phyloP scores from a whole-genome alignment of 768 basidiomycete species.

The Xerocomellus amylosporus region DNA sequence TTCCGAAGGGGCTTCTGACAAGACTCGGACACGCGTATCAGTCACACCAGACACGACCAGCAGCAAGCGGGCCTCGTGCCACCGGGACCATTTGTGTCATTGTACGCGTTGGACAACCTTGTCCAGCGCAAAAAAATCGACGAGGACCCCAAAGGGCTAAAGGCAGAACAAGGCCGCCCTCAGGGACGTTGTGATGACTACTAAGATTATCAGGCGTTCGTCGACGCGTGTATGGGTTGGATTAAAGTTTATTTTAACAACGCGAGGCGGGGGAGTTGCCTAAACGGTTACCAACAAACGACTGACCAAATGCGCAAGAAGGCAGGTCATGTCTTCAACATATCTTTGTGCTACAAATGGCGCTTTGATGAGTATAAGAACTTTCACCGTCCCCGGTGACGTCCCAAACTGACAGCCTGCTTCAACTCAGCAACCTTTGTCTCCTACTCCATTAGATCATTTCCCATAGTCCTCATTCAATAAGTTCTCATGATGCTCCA shows the following conservation, averaged over 20 bases:
- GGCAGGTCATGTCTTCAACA: conserved; percentile 23
- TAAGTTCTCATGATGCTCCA: conserved; percentile 32
- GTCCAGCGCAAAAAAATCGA: conserved; percentile 10
- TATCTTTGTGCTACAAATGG: conserved; percentile 35
- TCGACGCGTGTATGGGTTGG: not conserved
- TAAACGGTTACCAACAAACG: conserved; percentile 34
- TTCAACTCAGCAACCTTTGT: conserved; percentile 17
- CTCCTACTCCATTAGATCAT: conserved; percentile 19
- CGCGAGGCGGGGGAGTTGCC: conserved; percentile 23
- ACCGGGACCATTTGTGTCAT: conserved; percentile 12
- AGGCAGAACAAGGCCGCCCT: conserved; percentile 32
- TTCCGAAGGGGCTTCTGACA: conserved; percentile 19
- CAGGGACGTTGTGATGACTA: conserved; percentile 31
- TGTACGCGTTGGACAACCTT: conserved; percentile 19
- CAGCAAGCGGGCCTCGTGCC: conserved; percentile 19
- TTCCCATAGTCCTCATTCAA: conserved; percentile 6
- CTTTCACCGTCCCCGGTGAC: conserved; percentile 10
- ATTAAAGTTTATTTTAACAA: conserved; percentile 22
- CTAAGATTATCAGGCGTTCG: conserved; percentile 13
- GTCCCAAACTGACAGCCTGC: conserved; percentile 15
- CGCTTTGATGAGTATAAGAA: conserved; percentile 29
- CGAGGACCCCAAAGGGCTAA: conserved; percentile 13
- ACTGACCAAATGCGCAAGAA: conserved; percentile 34
- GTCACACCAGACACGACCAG: conserved; percentile 4
- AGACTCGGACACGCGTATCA: conserved; percentile 24